Conservation (phyloP, 192 early-diverging fungal genomes). For the Chytriomyces sp. region DNA sequence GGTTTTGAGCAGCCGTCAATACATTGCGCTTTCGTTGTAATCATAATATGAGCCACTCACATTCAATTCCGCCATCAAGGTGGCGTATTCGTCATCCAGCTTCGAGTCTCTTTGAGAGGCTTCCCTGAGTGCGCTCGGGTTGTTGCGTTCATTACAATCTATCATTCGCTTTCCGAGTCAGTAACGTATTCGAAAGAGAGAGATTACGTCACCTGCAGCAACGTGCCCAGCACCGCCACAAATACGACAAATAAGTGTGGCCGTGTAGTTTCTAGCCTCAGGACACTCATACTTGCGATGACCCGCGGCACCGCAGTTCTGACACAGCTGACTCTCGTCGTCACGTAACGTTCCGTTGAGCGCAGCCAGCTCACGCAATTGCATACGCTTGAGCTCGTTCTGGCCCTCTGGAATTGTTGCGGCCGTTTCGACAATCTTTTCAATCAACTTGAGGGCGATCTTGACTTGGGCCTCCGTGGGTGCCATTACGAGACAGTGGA, state of each 20-base stretch:
- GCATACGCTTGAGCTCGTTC: slow-evolving; percentile 93
- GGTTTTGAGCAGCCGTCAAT: too few species aligned
- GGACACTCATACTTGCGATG: slow-evolving; percentile 93
- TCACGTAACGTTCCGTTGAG: slow-evolving; percentile 96
- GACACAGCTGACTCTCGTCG: slow-evolving; percentile 92
- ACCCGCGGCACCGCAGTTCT: slow-evolving; percentile 87
- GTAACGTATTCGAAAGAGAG: too few species aligned
- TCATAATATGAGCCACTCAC: too few species aligned
- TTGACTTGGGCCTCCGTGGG: slow-evolving; percentile 87
- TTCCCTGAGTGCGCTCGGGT: slow-evolving; percentile 73
- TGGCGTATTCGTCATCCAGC: slow-evolving; percentile 88
- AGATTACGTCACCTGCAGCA: slow-evolving; percentile 65
- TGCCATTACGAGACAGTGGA: slow-evolving; percentile 90
- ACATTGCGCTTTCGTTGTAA: not conserved
- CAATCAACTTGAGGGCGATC: slow-evolving; percentile 80
- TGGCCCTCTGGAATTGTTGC: slow-evolving; percentile 89
- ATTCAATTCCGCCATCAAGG: slow-evolving; percentile 93
- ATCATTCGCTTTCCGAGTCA: too few species aligned
- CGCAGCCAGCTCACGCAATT: slow-evolving; percentile 91
- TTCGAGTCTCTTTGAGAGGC: slow-evolving; percentile 80
- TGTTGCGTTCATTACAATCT: slow-evolving; percentile 87
- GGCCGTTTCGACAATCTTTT: slow-evolving; percentile 92
- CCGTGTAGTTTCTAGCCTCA: slow-evolving; percentile 82
- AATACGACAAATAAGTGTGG: slow-evolving; percentile 82
- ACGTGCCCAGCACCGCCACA: slow-evolving; percentile 91